Conservation (phyloP, 1,284 basidiomycete genomes). For the Boletellus deceptivus region DNA sequence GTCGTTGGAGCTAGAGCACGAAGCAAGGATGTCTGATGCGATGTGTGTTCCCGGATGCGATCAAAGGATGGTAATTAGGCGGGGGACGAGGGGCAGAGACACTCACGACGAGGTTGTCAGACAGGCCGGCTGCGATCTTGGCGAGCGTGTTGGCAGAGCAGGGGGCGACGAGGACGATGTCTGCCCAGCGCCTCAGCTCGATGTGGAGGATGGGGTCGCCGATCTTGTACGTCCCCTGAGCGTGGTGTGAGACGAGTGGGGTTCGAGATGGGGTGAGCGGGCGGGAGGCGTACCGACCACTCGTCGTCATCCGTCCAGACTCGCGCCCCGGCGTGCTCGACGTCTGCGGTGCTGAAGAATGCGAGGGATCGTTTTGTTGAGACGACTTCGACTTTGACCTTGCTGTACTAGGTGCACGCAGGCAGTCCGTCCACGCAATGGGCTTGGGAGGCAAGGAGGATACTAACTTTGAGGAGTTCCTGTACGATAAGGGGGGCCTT, state of each 20-base stretch:
- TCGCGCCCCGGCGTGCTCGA: constrained; percentile 54
- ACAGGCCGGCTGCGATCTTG: constrained; percentile 86
- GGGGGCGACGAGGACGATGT: constrained; percentile 91
- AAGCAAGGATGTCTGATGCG: constrained; percentile 80
- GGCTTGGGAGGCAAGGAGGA: background rate
- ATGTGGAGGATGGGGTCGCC: constrained; percentile 96
- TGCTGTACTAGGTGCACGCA: constrained; percentile 49
- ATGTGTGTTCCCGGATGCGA: too few relatives aligned
- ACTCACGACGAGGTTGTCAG: constrained; percentile 87
- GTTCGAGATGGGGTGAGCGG: background rate
- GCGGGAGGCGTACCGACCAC: constrained; percentile 57
- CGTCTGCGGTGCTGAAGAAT: constrained; percentile 66
- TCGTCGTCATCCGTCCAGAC: constrained; percentile 94
- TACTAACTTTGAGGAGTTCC: constrained; percentile 67
- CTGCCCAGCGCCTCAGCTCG: constrained; percentile 94
- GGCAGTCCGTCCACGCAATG: too few relatives aligned
- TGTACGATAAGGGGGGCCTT: constrained; percentile 89
- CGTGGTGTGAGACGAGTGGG: background rate
- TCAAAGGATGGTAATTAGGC: background rate
- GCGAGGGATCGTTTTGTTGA: constrained; percentile 76
- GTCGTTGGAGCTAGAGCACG: constrained; percentile 82
- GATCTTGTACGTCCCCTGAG: constrained; percentile 58
- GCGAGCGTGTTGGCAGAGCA: constrained; percentile 95
- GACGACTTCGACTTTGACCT: constrained; percentile 82
- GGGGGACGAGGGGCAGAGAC: too few relatives aligned